Percentiles rank a stretch among this genome's conserved stretches.
Evolutionary conservation across 2,329 filamentous ascomycete genomes (phyloP).

Genomic region (Botrytis paeoniae): DNA sequence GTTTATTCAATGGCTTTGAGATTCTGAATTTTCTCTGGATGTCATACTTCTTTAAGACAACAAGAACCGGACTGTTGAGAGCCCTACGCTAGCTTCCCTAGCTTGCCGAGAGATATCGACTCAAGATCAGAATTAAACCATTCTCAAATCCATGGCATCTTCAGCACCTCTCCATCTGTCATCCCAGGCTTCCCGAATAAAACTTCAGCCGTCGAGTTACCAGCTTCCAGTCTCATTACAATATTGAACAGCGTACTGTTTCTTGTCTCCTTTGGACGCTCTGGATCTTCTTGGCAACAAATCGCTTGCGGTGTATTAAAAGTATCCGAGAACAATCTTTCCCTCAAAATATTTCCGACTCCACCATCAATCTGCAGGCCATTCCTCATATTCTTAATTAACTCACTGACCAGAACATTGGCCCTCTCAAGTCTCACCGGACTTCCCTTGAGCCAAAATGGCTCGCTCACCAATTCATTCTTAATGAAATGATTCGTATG

Average conservation of each 20-base stretch:
- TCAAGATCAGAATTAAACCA: neutral
- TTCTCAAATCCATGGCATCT: slow-evolving; percentile 3
- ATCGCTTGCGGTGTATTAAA: slow-evolving; percentile 40
- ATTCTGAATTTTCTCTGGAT: neutral
- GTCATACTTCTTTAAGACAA: neutral
- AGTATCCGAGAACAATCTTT: slow-evolving; percentile 40
- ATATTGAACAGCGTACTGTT: slow-evolving; percentile 40
- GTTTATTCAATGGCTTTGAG: neutral
- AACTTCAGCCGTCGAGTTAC: neutral
- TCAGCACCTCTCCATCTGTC: neutral
- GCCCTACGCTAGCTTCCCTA: neutral
- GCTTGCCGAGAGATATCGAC: neutral
- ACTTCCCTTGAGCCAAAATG: slow-evolving; percentile 38
- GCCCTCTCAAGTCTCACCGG: slow-evolving; percentile 37
- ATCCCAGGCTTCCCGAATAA: slow-evolving; percentile 4
- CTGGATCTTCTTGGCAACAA: slow-evolving; percentile 37
- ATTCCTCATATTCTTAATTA: neutral
- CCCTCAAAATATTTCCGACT: slow-evolving; percentile 29
- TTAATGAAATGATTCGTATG: slow-evolving; percentile 39
- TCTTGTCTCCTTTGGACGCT: slow-evolving; percentile 33
- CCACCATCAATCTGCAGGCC: neutral
- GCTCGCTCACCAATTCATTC: slow-evolving; percentile 36
- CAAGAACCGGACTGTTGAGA: neutral
- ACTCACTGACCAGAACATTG: slow-evolving; percentile 26
- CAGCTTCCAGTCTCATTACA: neutral